Evolutionary conservation across 805 yeast species (phyloP).

Genomic region (Yarrowia sp.): DNA sequence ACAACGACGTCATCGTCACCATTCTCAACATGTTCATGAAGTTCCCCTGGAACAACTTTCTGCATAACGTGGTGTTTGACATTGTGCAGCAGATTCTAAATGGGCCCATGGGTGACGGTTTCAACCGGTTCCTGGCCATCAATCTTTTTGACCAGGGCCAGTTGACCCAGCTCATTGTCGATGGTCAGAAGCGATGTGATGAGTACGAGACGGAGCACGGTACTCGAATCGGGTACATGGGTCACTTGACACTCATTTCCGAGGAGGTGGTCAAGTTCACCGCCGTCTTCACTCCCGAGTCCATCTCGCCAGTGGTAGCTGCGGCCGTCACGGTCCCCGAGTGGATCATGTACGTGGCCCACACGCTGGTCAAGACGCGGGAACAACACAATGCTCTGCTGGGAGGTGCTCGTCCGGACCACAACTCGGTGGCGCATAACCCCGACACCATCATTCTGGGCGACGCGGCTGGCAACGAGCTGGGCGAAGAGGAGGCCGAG

Average conservation of each 20-base stretch:
- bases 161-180: constrained; percentile 55
- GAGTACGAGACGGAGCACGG: constrained; percentile 57
- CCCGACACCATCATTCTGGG: constrained; percentile 38
- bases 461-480: constrained; percentile 34
- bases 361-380: constrained; percentile 73
- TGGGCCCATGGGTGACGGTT: constrained; percentile 81
- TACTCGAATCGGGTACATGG: constrained; percentile 88
- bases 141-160: constrained; percentile 66
- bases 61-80: constrained; percentile 96
- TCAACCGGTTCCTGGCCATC: constrained; percentile 69
- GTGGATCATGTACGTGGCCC: constrained; percentile 82
- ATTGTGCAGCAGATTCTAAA: constrained; percentile 90
- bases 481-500: constrained; percentile 30
- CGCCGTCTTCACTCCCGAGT: constrained; percentile 56
- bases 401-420: constrained; percentile 66
- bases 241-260: constrained; percentile 89
- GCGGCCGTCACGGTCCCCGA: constrained; percentile 48
- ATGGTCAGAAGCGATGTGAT: constrained; percentile 59
- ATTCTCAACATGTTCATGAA: constrained; percentile 73
- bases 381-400: constrained; percentile 91
- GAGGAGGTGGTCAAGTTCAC: constrained; percentile 92
- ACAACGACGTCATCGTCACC: constrained; percentile 62
- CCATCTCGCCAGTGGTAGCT: constrained; percentile 48
- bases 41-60: constrained; percentile 95
- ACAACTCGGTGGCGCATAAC: constrained; percentile 38